A percentile compares a stretch with the other conserved stretches of the same genome.
Evolutionary conservation across 495 filamentous ascomycete genomes (phyloP).

Genomic region (Neurospora sp.): DNA sequence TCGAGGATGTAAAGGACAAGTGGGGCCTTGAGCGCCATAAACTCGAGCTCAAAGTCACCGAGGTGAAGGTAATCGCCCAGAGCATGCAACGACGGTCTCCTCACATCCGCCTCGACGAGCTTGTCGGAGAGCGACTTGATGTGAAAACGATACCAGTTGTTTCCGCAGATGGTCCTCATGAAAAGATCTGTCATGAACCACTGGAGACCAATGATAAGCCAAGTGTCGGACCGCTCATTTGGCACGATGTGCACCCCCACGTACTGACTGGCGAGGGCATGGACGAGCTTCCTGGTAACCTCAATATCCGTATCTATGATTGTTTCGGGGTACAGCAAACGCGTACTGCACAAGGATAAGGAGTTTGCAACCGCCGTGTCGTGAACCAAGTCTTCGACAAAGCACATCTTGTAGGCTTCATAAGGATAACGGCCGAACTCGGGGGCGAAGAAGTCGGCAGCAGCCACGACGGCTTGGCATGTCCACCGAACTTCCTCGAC

Average conservation of each 20-base stretch:
- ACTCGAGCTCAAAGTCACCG: conserved; percentile 75
- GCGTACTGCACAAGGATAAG: conserved; percentile 76
- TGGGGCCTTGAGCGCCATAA: conserved; percentile 84
- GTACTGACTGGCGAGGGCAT: conserved; percentile 88
- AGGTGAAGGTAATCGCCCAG: conserved; percentile 68
- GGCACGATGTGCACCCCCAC: conserved; percentile 82
- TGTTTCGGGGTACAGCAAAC: conserved; percentile 70
- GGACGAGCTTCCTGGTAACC: conserved; percentile 64
- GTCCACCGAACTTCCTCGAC: conserved; percentile 72
- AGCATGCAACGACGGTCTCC: conserved; percentile 70
- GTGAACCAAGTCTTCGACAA: conserved; percentile 73
- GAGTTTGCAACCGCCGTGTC: conserved; percentile 70
- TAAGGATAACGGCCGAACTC: conserved; percentile 82
- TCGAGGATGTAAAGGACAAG: conserved; percentile 91
- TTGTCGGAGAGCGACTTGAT: conserved; percentile 75
- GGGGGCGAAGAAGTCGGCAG: conserved; percentile 77
- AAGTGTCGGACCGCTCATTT: conserved; percentile 66
- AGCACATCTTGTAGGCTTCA: conserved; percentile 79
- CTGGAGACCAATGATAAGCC: conserved; percentile 84
- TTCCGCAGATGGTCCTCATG: conserved; percentile 79
- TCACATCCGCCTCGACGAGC: conserved; percentile 69
- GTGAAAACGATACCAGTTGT: conserved; percentile 89
- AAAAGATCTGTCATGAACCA: conserved; percentile 91
- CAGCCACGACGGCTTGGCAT: conserved; percentile 45
- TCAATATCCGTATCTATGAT: conserved; percentile 75